Conservation (phyloP, 106 monocot species). For the Dioscorea dumetorum region DNA sequence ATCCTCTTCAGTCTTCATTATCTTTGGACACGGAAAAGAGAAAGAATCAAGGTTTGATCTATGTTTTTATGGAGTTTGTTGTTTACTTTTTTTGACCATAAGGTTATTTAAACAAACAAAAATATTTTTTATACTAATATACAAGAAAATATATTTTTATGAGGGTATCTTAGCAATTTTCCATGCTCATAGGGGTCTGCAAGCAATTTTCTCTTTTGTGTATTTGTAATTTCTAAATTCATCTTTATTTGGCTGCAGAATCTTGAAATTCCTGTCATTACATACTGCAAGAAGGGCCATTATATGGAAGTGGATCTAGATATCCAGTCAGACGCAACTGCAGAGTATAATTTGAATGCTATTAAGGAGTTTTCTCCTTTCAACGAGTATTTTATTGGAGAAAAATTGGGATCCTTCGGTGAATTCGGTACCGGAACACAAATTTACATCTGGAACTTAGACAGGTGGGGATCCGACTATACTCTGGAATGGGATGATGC, state of each 20-base stretch:
- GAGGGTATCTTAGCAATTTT: no score
- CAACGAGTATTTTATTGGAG: constrained; percentile 76
- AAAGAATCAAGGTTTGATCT: no score
- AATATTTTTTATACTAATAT: no score
- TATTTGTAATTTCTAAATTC: background rate
- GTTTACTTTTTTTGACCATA: no score
- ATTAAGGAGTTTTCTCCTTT: constrained; percentile 79
- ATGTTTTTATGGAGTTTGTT: no score
- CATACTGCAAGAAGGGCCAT: constrained; percentile 42
- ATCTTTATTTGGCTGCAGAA: constrained; percentile 39
- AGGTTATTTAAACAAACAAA: no score
- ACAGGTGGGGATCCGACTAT: constrained; percentile 57
- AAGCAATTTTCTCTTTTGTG: background rate
- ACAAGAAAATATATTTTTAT: no score
- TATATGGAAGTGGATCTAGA: constrained; percentile 66
- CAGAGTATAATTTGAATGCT: constrained; percentile 39
- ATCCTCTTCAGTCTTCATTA: background rate
- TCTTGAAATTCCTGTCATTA: constrained; percentile 66
- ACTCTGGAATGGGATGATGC: constrained; percentile 45
- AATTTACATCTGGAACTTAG: constrained; percentile 85
- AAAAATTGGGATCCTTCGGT: constrained; percentile 57
- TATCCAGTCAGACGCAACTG: constrained; percentile 47
- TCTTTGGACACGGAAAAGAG: background rate
- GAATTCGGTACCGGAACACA: constrained; percentile 64
- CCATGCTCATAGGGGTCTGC: no score